Base-by-base conservation (phyloP, 441 rosid genomes). In the Gossypium laxum region DNA sequence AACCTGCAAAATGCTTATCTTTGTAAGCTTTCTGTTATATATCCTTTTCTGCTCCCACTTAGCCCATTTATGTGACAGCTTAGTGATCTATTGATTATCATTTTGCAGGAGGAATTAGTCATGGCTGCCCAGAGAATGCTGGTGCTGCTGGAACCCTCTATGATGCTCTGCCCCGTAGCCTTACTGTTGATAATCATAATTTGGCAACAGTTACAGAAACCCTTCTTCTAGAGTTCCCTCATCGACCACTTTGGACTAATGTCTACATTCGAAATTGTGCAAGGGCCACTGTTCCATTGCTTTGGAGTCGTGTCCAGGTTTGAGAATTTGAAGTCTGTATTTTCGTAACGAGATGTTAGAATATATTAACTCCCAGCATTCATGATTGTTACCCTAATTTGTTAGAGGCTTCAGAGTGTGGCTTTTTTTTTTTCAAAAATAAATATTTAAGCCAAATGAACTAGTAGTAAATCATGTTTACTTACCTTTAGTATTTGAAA, bases 261-360 rank as follows among this genome's bases (percentile, higher is more conserved):
- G 88, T 93, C 78, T 90, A 92, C 79, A 76, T 96, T 70, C 90
- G 82, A 70, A 94, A 95, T 83, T 74, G 64, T 82, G 98, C 97
- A 2, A 90, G 96, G 81, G 99, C 99, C 59, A 78, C 94, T 72
- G 93, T 95, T 79, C 99, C 99, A 48, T 76, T 96, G 86, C 85
- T 91, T 65, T 96, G 99, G 99, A 92, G 98, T 69, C 97, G 99
- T 76, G 99, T 96, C 67, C 99, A 96, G 98, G 99, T 93, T 71
- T 74, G 77, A 75, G 68, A 59, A 43, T 22, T 65, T 71, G 19
- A 24, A 24, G 68, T 41, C 26, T 19, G 5, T 41, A n/a, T 57
- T 41, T 14, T 59, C 4, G 8, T 43, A n/a, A 5, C 21, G 3
- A 21, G 63, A 57, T 56, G 0, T 41, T 43, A 22, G 43, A 11